A percentile compares a stretch with the other conserved stretches of the same genome.
Evolutionary conservation across 2,329 filamentous ascomycete genomes (phyloP).

Genomic region (Fusarium algeriense): DNA sequence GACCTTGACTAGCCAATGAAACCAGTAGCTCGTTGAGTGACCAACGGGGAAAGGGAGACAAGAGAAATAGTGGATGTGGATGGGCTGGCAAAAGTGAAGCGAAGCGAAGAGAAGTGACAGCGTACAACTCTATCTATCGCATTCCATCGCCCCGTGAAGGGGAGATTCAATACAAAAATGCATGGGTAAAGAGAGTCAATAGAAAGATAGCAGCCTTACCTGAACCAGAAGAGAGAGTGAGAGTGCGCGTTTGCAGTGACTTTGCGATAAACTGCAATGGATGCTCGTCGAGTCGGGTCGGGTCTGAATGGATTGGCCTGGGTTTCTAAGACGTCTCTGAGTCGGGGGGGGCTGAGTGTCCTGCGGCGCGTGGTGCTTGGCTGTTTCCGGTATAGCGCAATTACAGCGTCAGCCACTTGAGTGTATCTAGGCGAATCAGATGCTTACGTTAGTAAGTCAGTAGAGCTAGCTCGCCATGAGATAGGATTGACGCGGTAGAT

Average conservation of each 20-base stretch:
- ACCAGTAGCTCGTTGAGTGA: constrained; percentile 10
- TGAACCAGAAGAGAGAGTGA: constrained; percentile 35
- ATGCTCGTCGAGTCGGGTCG: constrained; percentile 44
- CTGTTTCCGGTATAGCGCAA: constrained; percentile 49
- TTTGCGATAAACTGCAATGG: constrained; percentile 47
- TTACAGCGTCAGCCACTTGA: constrained; percentile 35
- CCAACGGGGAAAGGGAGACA: constrained; percentile 24
- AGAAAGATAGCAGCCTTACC: constrained; percentile 50
- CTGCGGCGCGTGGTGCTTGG: constrained; percentile 37
- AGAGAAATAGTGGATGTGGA: constrained; percentile 34
- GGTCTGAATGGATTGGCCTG: constrained; percentile 46
- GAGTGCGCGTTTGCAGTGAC: constrained; percentile 38
- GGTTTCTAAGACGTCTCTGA: constrained; percentile 50
- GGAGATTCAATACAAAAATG: constrained; percentile 12
- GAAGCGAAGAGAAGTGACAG: constrained; percentile 35
- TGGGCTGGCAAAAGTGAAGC: constrained; percentile 33
- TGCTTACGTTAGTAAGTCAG: neutral
- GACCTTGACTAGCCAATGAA: constrained; percentile 32
- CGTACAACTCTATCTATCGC: constrained; percentile 40
- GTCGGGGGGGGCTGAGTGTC: constrained; percentile 42
- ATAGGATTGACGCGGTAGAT: neutral
- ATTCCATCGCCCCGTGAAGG: constrained; percentile 22
- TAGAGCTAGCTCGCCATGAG: neutral
- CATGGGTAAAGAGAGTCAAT: constrained; percentile 21
- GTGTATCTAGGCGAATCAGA: constrained; percentile 44